phyloP scores from a whole-genome alignment of 768 basidiomycete species.

The Trametes cinnabarina region DNA sequence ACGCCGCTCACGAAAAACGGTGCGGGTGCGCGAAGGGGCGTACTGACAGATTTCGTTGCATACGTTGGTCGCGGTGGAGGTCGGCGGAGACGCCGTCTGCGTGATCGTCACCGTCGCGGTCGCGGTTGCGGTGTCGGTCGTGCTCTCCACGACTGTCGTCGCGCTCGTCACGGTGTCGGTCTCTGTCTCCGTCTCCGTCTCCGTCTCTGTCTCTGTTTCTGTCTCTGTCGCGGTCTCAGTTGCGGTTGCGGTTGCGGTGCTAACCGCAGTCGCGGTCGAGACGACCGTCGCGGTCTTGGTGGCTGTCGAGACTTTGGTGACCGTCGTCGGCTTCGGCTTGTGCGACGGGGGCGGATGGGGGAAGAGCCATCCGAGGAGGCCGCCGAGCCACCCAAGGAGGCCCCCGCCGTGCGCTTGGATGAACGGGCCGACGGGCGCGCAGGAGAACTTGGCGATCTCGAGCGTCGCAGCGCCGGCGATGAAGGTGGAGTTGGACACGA shows the following conservation, averaged over 20 bases:
- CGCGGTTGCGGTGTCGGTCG: not conserved
- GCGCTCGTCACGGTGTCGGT: conserved; percentile 11
- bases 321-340: conserved; percentile 1
- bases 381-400: conserved; percentile 9
- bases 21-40: not conserved
- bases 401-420: not conserved
- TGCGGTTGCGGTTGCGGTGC: not conserved
- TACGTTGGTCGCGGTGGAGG: conserved; percentile 4
- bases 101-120: not conserved
- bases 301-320: not conserved
- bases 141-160: conserved; percentile 2
- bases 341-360: not conserved
- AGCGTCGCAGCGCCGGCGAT: not conserved
- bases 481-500: conserved; percentile 1
- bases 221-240: not conserved
- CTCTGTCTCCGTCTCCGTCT: conserved; percentile 10
- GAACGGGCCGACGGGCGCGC: not conserved
- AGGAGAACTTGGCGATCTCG: conserved; percentile 14
- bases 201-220: not conserved
- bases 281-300: not conserved
- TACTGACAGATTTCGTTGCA: conserved; percentile 22
- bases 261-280: not conserved
- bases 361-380: conserved; percentile 14
- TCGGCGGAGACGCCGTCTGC: not conserved
- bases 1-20: no score